Base-by-base conservation (phyloP, 2,329 filamentous ascomycete genomes). In the Colletotrichum siamense region DNA sequence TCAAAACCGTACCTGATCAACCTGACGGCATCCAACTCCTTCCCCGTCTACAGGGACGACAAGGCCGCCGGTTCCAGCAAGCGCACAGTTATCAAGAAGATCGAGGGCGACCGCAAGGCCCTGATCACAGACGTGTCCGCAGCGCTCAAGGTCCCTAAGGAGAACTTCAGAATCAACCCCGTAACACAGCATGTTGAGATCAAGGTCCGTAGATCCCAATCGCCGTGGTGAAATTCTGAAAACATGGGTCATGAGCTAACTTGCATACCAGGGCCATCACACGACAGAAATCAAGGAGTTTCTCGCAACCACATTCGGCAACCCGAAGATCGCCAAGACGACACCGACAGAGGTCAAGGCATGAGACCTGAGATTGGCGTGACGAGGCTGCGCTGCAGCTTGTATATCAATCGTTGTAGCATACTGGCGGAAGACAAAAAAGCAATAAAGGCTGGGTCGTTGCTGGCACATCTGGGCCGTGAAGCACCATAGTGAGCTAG, bases 31-130 rank as follows among this genome's bases (percentile, higher is more conserved):
- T 93, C 91, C 49, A 91, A 92, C 64, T 92, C 95, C 79, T 87
- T 97, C 4, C 92, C 95, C 28, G 91, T 99, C 61, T 99, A 99
- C 86, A 88, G 28, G 92, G 18, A 88, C 92, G 79, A 88, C 86
- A 78, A 96, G 95, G 89, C 92, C 15, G 95, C 95, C 69, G 95
- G 95, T 16, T 97, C 95, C 79, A 89, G 93, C 82, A 91, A 92
- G 80, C 86, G 94, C 81, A 98, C 96, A 7, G 85, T 92, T 73
- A 86, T 99, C 72, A 94, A 95, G 83, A 96, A 95, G 85, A 90
- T 96, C 66, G 92, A 95, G 73, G 97, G 97, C 18, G 91, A 98
- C 82, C 81, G 92, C 66, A 84, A 87, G 36, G 90, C 87, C 5
- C 83, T 99, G 78, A 89, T 91, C 77, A 84, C 89, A 44, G 94